Base-by-base conservation (phyloP, 2,329 filamentous ascomycete genomes). In the Periconia digitata region DNA sequence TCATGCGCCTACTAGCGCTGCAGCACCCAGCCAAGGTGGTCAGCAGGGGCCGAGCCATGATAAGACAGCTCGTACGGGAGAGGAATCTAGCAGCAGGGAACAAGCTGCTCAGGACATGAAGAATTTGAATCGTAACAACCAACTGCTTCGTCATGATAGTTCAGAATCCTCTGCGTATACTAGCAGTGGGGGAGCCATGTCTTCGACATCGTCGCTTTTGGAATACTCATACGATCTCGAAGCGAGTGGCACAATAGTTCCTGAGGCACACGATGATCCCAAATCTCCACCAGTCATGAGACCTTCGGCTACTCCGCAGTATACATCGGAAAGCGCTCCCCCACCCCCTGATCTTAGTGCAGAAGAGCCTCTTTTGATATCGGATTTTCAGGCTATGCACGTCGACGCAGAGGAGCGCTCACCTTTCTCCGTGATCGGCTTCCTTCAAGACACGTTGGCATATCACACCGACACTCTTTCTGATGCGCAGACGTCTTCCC, bases 401-500 rank as follows among this genome's bases (percentile, higher is more conserved):
- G 43, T 70, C 22, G 64, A 72, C 44, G 63, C 61, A 17, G 70
- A 71, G 44, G 52, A 60, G 41, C 57, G 52, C 20, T 63, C 59
- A 23, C 64, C 74, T 1, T 76, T 72, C 52, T 62, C 70, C n/a
- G 59, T 76, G 2, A 64, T 75, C 43, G 69, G 67, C 16, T 69
- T 77, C 56, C 66, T 78, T 38, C 67, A 65, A 34, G 69, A 71
- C 50, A 66, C 75, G 29, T 62, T 77, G 15, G 54, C 64, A 12
- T 75, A 72, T 48, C 72, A 77, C 51, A 72, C 74, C 16, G 56
- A 55, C 8, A 66, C 62, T 1, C 61, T 73, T 37, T 68, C 72
- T 13, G 74, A 78, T 46, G 73, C 73, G 8, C 79, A 81, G 56
- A 74, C 76, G 35, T 69, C 76, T 2, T 71, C 76, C 1, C 64